Conservation (phyloP, 495 filamentous ascomycete genomes). For the Trypethelium eluteriae region DNA sequence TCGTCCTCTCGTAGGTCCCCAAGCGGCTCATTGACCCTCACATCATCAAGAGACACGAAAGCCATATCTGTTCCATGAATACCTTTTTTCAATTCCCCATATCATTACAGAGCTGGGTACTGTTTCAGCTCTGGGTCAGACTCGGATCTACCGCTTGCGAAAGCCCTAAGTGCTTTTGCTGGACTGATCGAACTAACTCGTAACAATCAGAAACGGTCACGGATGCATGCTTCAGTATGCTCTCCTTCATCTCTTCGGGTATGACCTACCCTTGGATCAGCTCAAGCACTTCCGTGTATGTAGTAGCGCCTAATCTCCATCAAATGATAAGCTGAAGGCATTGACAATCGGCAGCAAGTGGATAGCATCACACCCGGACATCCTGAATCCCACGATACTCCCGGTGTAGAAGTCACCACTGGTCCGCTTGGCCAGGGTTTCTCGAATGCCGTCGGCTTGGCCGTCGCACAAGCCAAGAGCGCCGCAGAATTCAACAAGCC, state of each 20-base stretch:
- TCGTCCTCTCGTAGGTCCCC: conserved; percentile 89
- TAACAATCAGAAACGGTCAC: conserved; percentile 73
- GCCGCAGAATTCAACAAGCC: conserved; percentile 95
- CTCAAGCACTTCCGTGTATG: conserved; percentile 91
- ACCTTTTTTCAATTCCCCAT: not conserved
- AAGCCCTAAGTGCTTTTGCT: not conserved
- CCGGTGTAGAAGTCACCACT: conserved; percentile 95
- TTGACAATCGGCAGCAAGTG: conserved; percentile 33
- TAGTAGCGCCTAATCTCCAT: conserved; percentile 18
- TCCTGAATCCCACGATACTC: conserved; percentile 92
- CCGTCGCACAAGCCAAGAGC: conserved; percentile 87
- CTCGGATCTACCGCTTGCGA: not conserved
- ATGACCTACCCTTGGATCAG: conserved; percentile 75
- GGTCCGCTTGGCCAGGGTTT: conserved; percentile 95
- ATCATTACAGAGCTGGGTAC: not conserved
- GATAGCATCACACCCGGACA: conserved; percentile 96
- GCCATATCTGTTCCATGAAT: not conserved
- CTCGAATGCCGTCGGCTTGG: conserved; percentile 90
- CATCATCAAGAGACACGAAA: not conserved
- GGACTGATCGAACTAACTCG: conserved; percentile 20
- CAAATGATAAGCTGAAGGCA: not conserved
- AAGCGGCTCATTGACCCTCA: not conserved
- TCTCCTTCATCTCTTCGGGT: conserved; percentile 94
- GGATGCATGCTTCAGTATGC: conserved; percentile 99
- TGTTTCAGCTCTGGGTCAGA: not conserved